Percentiles rank a stretch among this genome's conserved stretches.
phyloP scores from a whole-genome alignment of 2,329 filamentous ascomycete species.

The Aureobasidium sp. region DNA sequence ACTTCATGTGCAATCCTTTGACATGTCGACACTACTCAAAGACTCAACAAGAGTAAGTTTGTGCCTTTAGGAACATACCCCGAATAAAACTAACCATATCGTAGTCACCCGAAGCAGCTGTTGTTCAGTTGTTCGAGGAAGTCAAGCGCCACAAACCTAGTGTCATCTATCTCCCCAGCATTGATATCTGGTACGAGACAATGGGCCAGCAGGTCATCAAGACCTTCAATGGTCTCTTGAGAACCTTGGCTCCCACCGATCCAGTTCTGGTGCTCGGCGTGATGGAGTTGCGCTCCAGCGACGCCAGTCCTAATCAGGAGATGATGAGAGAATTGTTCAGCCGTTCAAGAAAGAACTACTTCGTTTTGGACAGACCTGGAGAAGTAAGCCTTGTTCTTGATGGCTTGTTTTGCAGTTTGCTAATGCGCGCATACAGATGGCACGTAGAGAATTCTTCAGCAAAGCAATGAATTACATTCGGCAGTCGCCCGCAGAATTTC shows the following conservation, averaged over 20 bases:
- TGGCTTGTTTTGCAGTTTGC: not conserved
- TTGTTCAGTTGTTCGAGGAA: constrained; percentile 86
- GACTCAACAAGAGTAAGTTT: constrained; percentile 62
- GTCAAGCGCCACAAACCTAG: constrained; percentile 91
- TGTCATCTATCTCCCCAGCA: constrained; percentile 86
- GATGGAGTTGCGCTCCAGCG: constrained; percentile 49
- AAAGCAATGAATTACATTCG: constrained; percentile 67
- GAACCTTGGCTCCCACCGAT: constrained; percentile 80
- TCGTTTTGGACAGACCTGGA: constrained; percentile 60
- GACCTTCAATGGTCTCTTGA: constrained; percentile 76
- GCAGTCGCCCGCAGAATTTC: constrained; percentile 77
- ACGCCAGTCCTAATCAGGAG: constrained; percentile 47
- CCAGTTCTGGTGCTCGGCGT: constrained; percentile 84
- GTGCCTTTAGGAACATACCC: not conserved
- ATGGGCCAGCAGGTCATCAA: constrained; percentile 59
- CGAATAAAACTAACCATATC: constrained; percentile 27
- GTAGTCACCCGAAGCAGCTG: constrained; percentile 69
- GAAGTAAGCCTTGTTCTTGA: constrained; percentile 39
- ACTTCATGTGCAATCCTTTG: constrained; percentile 89
- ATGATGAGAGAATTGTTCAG: constrained; percentile 77
- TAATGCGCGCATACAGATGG: constrained; percentile 30
- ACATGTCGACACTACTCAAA: constrained; percentile 76
- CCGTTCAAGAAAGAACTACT: constrained; percentile 72
- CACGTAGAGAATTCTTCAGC: constrained; percentile 72
- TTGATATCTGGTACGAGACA: constrained; percentile 79